Conservation (phyloP, 371 early-diverging fungal genomes). For the Catenaria anguillulae region DNA sequence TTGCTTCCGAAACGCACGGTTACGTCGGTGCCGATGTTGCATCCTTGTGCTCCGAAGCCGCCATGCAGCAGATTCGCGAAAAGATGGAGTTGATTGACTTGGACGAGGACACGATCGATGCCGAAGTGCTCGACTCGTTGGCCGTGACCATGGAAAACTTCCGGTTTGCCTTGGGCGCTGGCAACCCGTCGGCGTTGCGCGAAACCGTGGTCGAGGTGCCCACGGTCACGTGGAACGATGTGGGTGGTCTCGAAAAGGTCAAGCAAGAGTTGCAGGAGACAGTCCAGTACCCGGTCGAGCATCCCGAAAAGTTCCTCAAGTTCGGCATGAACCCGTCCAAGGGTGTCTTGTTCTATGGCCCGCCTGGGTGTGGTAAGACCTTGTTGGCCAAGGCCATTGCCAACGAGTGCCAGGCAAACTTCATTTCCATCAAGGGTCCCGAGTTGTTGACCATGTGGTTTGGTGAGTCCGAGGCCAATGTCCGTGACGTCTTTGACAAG, state of each 20-base stretch:
- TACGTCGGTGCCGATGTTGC: slow-evolving; percentile 99
- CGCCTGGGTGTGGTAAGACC: slow-evolving; percentile 99
- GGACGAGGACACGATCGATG: slow-evolving; percentile 98
- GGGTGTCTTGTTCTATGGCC: slow-evolving; percentile 99
- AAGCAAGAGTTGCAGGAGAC: slow-evolving; percentile 99
- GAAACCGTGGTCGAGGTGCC: slow-evolving; percentile 99
- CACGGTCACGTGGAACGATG: slow-evolving; percentile 94
- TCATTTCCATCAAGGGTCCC: slow-evolving; percentile 99
- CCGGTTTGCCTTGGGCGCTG: slow-evolving; percentile 85
- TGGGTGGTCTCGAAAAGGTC: slow-evolving; percentile 98
- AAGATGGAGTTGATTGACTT: slow-evolving; percentile 80
- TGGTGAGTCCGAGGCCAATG: slow-evolving; percentile 99
- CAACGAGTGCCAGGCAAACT: slow-evolving; percentile 99
- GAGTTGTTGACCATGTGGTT: slow-evolving; percentile 99
- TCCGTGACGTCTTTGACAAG: slow-evolving; percentile 99
- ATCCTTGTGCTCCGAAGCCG: slow-evolving; percentile 98
- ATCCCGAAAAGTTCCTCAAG: slow-evolving; percentile 99
- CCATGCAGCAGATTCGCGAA: slow-evolving; percentile 99
- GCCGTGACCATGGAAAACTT: slow-evolving; percentile 99
- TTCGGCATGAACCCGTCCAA: slow-evolving; percentile 99
- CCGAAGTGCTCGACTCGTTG: slow-evolving; percentile 88
- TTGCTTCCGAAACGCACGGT: slow-evolving; percentile 98
- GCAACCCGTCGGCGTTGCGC: slow-evolving; percentile 98
- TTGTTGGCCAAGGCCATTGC: slow-evolving; percentile 99
- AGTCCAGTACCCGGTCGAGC: slow-evolving; percentile 99